Conservation (phyloP, 768 basidiomycete species). For the Lactarius akahatsu region DNA sequence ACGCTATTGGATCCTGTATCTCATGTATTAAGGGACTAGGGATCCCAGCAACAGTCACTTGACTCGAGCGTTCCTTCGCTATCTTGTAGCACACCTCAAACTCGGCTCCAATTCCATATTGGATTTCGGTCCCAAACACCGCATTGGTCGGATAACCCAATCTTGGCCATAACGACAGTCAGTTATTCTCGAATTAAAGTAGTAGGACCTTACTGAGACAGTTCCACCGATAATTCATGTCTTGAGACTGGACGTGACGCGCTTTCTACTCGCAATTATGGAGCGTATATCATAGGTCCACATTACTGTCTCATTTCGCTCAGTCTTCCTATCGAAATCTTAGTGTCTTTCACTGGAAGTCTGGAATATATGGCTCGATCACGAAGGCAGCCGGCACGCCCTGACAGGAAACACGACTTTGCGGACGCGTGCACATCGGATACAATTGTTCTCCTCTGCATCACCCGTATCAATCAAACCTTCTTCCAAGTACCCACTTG, state of each 20-base stretch:
- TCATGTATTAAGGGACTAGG: conserved; percentile 23
- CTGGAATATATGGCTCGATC: conserved; percentile 3
- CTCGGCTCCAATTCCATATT: conserved; percentile 20
- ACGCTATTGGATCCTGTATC: conserved; percentile 13
- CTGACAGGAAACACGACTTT: not conserved
- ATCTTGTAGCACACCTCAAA: conserved; percentile 5
- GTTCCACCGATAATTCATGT: conserved; percentile 4
- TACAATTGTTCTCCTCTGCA: conserved; percentile 10
- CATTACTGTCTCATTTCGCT: conserved; percentile 8
- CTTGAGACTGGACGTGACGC: not conserved
- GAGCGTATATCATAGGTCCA: not conserved
- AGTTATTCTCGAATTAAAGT: conserved; percentile 11
- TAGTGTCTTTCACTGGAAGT: conserved; percentile 1
- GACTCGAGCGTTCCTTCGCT: conserved; percentile 15
- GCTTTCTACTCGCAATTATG: conserved; percentile 6
- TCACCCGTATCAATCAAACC: conserved; percentile 25
- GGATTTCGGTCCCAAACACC: conserved; percentile 1
- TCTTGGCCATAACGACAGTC: conserved; percentile 20
- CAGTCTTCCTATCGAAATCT: conserved; percentile 4
- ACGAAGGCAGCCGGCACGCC: conserved; percentile 2
- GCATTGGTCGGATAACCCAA: conserved; percentile 13
- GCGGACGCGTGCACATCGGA: conserved; percentile 3
- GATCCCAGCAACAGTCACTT: conserved; percentile 18
- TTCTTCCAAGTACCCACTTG: conserved; percentile 19
- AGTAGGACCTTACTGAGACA: not conserved